phyloP scores from a whole-genome alignment of 495 filamentous ascomycete genomes.

The Cercophora samala region DNA sequence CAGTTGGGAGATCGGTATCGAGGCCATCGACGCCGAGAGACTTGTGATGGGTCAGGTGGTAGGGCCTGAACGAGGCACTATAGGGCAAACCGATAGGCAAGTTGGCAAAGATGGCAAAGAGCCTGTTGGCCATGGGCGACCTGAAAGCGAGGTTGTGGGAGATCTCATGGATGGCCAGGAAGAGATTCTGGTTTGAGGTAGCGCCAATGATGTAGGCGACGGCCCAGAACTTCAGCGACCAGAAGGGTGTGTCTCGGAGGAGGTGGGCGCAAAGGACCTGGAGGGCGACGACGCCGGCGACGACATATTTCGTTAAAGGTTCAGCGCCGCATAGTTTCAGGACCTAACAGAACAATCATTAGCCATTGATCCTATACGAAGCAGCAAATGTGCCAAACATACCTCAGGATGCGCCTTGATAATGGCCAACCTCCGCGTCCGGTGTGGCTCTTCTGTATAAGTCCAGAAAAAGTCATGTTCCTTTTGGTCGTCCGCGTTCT shows the following conservation, averaged over 20 bases:
- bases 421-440: conserved; percentile 83
- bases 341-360: conserved; percentile 54
- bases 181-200: conserved; percentile 97
- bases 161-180: conserved; percentile 98
- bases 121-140: conserved; percentile 74
- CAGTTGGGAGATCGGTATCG: conserved; percentile 93
- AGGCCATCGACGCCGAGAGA: conserved; percentile 94
- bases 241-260: conserved; percentile 73
- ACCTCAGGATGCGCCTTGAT: conserved; percentile 99
- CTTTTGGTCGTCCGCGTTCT: conserved; percentile 38
- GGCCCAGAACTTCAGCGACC: conserved; percentile 78
- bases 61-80: conserved; percentile 95
- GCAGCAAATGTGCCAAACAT: conserved; percentile 11
- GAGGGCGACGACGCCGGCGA: conserved; percentile 75
- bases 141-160: conserved; percentile 95
- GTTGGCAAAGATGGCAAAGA: conserved; percentile 91
- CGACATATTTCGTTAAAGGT: conserved; percentile 91
- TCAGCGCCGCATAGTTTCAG: conserved; percentile 97
- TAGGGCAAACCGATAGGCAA: conserved; percentile 94
- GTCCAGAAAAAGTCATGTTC: conserved; percentile 76
- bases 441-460: conserved; percentile 96
- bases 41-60: conserved; percentile 99
- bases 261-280: conserved; percentile 78
- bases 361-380: conserved; percentile 13
- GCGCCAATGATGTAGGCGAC: conserved; percentile 91